Evolutionary conservation across 148 eudicot species (phyloP).

Genomic region (Chenopodium quinoa): DNA sequence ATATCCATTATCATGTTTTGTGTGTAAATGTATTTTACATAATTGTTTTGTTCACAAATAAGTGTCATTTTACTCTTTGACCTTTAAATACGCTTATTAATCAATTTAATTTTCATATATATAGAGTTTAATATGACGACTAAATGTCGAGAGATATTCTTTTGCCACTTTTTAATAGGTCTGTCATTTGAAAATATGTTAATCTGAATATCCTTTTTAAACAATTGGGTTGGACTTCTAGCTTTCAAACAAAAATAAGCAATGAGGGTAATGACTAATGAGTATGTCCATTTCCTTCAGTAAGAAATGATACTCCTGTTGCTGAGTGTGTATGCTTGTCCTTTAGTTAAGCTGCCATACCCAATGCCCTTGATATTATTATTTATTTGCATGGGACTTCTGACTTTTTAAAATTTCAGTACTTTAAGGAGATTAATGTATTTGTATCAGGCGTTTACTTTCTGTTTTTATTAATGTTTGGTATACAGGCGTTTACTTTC

Average conservation of each 20-base stretch:
- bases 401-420: slow-evolving; percentile 21
- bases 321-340: slow-evolving; percentile 8
- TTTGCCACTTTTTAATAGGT: too few relatives aligned
- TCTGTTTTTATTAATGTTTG: too few relatives aligned
- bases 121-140: too few relatives aligned
- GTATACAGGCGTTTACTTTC: slow-evolving; percentile 8
- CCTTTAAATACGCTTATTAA: too few relatives aligned
- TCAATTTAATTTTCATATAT: too few relatives aligned
- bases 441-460: slow-evolving; percentile 9
- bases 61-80: too few relatives aligned
- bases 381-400: slow-evolving; percentile 3
- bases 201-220: background rate
- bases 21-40: too few relatives aligned
- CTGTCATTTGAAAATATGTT: too few relatives aligned
- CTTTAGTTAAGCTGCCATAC: slow-evolving; percentile 6
- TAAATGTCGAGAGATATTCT: too few relatives aligned
- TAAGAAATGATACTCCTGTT: background rate
- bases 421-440: background rate
- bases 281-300: background rate
- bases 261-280: background rate
- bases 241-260: background rate
- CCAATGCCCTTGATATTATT: background rate
- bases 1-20: too few relatives aligned
- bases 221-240: background rate
- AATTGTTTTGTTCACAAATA: too few relatives aligned